Evolutionary conservation across 768 basidiomycete species (phyloP).

Genomic region (Boletus eberwhitei): DNA sequence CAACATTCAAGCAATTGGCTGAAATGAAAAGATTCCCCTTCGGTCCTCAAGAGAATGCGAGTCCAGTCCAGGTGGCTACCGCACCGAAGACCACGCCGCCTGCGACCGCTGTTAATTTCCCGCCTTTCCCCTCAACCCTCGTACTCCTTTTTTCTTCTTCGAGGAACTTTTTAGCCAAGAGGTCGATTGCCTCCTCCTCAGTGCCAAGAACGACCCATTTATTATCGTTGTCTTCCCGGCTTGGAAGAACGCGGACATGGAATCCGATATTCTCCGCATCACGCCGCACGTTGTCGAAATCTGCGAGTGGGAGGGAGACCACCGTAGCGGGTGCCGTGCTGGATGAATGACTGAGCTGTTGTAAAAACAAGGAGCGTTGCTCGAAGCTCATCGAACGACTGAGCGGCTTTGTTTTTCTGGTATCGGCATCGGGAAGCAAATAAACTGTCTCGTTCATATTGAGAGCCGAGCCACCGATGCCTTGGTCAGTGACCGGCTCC

Average conservation of each 20-base stretch:
- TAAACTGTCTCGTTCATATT: constrained; percentile 27
- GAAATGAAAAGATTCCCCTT: not conserved
- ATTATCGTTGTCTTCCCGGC: constrained; percentile 24
- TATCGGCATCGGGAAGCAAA: constrained; percentile 16
- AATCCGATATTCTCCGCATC: constrained; percentile 45
- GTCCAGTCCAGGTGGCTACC: constrained; percentile 56
- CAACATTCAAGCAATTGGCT: not conserved
- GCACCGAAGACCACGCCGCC: constrained; percentile 60
- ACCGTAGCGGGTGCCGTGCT: constrained; percentile 42
- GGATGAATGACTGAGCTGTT: constrained; percentile 38
- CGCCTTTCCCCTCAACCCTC: constrained; percentile 15
- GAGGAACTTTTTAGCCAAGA: constrained; percentile 24
- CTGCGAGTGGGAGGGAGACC: constrained; percentile 45
- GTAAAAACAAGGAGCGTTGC: constrained; percentile 50
- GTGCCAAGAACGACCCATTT: constrained; percentile 53
- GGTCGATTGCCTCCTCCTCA: constrained; percentile 44
- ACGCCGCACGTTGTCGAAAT: constrained; percentile 39
- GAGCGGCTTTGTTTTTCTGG: constrained; percentile 31
- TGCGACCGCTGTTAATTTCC: constrained; percentile 45
- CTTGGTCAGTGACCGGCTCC: constrained; percentile 33
- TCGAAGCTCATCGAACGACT: constrained; percentile 48
- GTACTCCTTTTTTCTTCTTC: constrained; percentile 30
- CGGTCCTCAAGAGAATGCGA: constrained; percentile 45
- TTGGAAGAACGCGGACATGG: constrained; percentile 38
- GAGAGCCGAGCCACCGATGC: constrained; percentile 22